phyloP scores from a whole-genome alignment of 106 monocot genomes.

The Dendrobium nobile region DNA sequence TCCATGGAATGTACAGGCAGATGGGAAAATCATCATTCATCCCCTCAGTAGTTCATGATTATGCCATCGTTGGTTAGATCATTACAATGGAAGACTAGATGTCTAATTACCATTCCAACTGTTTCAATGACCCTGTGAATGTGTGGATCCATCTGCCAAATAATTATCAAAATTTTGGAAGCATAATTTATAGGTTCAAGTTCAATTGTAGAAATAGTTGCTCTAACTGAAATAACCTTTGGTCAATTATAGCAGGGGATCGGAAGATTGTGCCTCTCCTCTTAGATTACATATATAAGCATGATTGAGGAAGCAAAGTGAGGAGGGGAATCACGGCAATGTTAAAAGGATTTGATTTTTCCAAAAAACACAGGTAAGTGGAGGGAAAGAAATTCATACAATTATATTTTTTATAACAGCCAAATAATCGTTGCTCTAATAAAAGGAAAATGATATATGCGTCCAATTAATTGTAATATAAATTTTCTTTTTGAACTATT shows the following conservation, averaged over 20 bases:
- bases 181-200: not conserved
- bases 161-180: not conserved
- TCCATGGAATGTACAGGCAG: not conserved
- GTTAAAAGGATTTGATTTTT: no score
- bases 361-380: no score
- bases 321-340: not conserved
- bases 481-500: no score
- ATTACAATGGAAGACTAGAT: not conserved
- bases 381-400: no score
- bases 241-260: not conserved
- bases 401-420: no score
- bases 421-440: no score
- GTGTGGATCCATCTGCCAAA: not conserved
- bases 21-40: not conserved
- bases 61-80: not conserved
- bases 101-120: not conserved
- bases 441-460: no score
- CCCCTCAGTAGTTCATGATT: not conserved
- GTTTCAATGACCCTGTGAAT: not conserved
- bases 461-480: no score
- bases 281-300: not conserved
- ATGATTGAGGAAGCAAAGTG: not conserved
- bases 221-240: not conserved
- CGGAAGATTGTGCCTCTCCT: not conserved
- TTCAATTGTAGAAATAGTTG: no score